Evolutionary conservation across 2,329 filamentous ascomycete genomes (phyloP), one percentile per base, ranked within the genome.

Genomic region (Phyllachora maydis): DNA sequence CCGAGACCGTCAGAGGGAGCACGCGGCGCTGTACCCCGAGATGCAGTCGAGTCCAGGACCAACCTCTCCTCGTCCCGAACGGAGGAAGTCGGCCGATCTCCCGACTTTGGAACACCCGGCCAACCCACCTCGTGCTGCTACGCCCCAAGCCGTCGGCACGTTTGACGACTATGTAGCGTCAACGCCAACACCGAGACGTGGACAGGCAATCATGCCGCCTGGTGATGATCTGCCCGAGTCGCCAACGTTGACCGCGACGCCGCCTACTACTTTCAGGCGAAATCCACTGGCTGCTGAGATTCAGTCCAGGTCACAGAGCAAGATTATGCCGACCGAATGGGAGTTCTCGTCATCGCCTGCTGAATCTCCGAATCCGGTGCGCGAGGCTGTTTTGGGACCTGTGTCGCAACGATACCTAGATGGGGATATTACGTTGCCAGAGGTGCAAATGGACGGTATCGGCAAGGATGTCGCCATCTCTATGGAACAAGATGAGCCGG

Each of bases 1-100:
- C 19, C 64, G 69, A 21, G 68, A 78, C 35, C 60, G 73, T 23
- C 79, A 90, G 40, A 59, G 59, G 21, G 67, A 74, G 31, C 63
- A 61, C 13, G 61, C 65, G 4, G 57, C 57, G 1, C 52, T 85
- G 30, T 85, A 82, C 34, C 58, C 73, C 1, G 65, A 72, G 11
- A 55, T 83, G 14, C 56, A 56, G 15, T 71, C 69, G 2, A 71
- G 59, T 30, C 51, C 57, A 16, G 32, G 34, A 15, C n/a, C 18
- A 8, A 22, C 22, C 10, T 14, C 29, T 9, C 26, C 14, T n/a
- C 26, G 19, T 4, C 14, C 23, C 10, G 14, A 23, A 5, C 28
- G 28, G 5, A 22, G 26, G 11, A 22, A 25, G 5, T 28, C 22
- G 4, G 11, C 25, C 5, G 29, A 32, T 7, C 29, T 26, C 21